Base-by-base conservation (phyloP, 306 rosid genomes). In the Cotoneaster glaucophyllus region DNA sequence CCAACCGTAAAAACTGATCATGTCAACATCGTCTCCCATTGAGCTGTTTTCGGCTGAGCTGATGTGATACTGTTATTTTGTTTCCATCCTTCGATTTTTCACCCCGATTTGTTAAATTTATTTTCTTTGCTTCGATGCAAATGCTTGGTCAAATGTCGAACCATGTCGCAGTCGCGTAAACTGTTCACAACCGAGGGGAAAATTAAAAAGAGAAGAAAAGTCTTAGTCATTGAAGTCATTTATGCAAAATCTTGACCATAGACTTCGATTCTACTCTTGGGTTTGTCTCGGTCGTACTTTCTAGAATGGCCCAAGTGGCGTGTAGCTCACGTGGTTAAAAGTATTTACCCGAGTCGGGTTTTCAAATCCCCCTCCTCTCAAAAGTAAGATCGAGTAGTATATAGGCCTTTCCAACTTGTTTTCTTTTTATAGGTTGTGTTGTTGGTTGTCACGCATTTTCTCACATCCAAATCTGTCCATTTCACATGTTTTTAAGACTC, bases 31-130 rank as follows among this genome's bases (percentile, higher is more conserved):
- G 85, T 78, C 77, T 72, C 71, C 83, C 78, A 52, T 39, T 19
- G 66, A 39, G 74, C 78, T 88, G 79, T 80, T 82, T 75, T 44
- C 76, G 79, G 83, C 84, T 77, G 80, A 84, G 82, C 79, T 89
- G 96, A 92, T 86, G 91, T 88, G 91, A 89, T 86, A 84, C 82
- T 31, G 70, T 73, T 83, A 73, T 70, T 82, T 48, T 85, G 88
- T 82, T 84, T 79, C 61, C 74, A 67, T 82, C 54, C 74, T 75
- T 82, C 90, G 85, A 85, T 79, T 82, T 76, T 69, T 79, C 78
- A 25, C 22, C 12, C 26, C 65, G 34, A 39, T 52, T 71, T 69
- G 24, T 52, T 67, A 45, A 45, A 44, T 58, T 74, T 71, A 56
- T 79, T 31, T 67, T 10, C 64, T 74, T 69, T 66, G 79, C 63